phyloP scores from a whole-genome alignment of 176 grass and related monocot genomes.

The Paspalum notatum region DNA sequence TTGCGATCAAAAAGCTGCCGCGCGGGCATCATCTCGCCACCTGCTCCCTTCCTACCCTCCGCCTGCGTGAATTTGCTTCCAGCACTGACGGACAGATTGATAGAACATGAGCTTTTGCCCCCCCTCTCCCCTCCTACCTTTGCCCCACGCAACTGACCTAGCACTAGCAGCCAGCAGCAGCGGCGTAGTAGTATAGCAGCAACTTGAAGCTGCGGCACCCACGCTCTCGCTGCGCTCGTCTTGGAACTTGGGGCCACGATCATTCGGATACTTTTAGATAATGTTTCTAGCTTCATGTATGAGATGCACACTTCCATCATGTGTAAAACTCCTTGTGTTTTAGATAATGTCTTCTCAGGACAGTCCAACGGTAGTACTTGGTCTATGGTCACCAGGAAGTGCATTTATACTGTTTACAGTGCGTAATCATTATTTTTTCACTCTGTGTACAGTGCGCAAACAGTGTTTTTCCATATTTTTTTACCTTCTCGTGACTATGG shows the following conservation, averaged over 20 bases:
- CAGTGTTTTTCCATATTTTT: too few species aligned
- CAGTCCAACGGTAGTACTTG: too few species aligned
- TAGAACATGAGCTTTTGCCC: conserved; percentile 29
- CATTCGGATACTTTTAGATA: background rate
- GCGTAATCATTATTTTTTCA: too few species aligned
- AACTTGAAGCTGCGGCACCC: background rate
- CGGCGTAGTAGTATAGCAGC: too few species aligned
- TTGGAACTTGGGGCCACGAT: background rate
- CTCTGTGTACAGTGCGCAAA: too few species aligned
- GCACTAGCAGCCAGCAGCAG: background rate
- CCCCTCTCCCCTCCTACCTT: background rate
- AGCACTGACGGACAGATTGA: background rate
- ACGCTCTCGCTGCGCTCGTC: background rate
- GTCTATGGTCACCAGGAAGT: too few species aligned
- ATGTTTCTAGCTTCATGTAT: too few species aligned
- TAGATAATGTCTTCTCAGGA: too few species aligned
- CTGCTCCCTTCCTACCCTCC: background rate
- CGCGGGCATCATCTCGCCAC: conserved; percentile 48
- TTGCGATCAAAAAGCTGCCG: conserved; percentile 50
- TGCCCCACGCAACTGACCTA: background rate
- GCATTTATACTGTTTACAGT: too few species aligned
- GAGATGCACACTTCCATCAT: too few species aligned
- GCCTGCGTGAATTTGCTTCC: background rate
- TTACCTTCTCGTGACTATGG: too few species aligned
- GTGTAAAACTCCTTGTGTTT: too few species aligned